These are phyloP conservation scores for Trifolium pratense DNA, from an alignment of 306 rosid genomes.

Conservation along the genomic window DNA sequence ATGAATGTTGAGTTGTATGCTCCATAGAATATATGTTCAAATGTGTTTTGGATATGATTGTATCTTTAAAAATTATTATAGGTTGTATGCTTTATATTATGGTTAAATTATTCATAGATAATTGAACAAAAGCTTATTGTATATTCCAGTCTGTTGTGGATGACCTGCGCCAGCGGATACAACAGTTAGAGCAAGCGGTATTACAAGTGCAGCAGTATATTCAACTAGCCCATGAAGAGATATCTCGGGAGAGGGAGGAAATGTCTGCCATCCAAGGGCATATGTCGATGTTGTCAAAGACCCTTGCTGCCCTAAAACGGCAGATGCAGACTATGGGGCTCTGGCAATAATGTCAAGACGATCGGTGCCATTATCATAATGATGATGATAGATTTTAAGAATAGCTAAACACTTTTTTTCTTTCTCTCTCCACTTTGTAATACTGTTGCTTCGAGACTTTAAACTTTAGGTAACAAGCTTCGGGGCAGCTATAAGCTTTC, in stretches of 20 bases:
- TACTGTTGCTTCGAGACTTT: background rate
- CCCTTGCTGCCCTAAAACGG: constrained; percentile 25
- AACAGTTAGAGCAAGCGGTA: constrained; percentile 33
- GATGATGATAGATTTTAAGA: background rate
- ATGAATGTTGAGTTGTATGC: constrained; percentile 17
- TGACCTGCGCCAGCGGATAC: constrained; percentile 32
- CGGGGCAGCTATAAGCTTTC: background rate
- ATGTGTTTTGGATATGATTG: constrained; percentile 14
- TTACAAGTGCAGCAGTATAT: constrained; percentile 21
- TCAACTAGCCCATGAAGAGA: constrained; percentile 26
- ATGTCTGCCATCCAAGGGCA: constrained; percentile 35
- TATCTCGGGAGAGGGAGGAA: constrained; percentile 29
- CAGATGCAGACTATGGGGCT: constrained; percentile 32
- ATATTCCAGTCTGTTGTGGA: constrained; percentile 31
- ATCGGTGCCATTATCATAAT: background rate
- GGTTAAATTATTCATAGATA: constrained; percentile 5
- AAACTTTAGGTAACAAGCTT: background rate
- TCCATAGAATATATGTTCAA: background rate
- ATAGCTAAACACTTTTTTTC: background rate
- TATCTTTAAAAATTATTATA: constrained; percentile 2
- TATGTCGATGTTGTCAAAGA: constrained; percentile 34
- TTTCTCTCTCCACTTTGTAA: background rate
- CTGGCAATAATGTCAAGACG: constrained; percentile 16
- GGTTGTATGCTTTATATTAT: background rate
- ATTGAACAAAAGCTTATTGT: constrained; percentile 10